These are phyloP conservation scores for Arthrobotrys megalospora DNA, from an alignment of 2,329 filamentous ascomycete species.

Conservation along the genomic window DNA sequence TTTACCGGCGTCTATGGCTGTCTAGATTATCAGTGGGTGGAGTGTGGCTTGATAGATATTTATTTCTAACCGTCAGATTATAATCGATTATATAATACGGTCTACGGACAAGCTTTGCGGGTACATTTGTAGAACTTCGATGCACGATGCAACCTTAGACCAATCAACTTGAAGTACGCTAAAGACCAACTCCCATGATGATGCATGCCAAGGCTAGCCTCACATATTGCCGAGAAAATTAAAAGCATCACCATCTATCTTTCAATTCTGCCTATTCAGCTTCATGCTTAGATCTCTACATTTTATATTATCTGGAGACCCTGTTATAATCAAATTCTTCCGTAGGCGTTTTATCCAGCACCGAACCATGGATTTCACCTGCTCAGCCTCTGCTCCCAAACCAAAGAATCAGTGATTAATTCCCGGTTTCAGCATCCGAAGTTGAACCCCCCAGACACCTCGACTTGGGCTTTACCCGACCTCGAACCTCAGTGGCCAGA, in stretches of 20 bases:
- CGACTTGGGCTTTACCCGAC: background rate
- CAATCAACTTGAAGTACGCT: constrained; percentile 1
- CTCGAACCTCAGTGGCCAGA: background rate
- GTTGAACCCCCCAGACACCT: background rate
- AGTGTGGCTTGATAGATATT: constrained; percentile 4
- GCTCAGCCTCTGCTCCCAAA: constrained; percentile 10
- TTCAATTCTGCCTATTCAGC: constrained; percentile 20
- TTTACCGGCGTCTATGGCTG: constrained; percentile 1
- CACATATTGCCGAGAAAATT: constrained; percentile 20
- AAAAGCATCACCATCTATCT: constrained; percentile 6
- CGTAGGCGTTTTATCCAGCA: constrained; percentile 18
- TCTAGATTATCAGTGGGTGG: background rate
- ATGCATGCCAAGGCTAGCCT: constrained; percentile 13
- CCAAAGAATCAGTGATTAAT: constrained; percentile 11
- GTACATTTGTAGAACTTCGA: constrained; percentile 8
- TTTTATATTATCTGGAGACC: constrained; percentile 7
- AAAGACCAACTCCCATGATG: background rate
- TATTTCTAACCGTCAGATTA: too few species aligned
- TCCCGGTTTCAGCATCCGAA: constrained; percentile 29
- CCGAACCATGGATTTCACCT: constrained; percentile 25
- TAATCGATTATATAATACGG: background rate
- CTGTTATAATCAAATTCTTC: background rate
- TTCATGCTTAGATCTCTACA: constrained; percentile 6
- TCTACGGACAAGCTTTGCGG: constrained; percentile 1
- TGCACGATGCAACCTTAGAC: background rate